Percentiles rank a stretch among this genome's conserved stretches.
phyloP scores from a whole-genome alignment of 306 rosid genomes.

The Quercus alba region DNA sequence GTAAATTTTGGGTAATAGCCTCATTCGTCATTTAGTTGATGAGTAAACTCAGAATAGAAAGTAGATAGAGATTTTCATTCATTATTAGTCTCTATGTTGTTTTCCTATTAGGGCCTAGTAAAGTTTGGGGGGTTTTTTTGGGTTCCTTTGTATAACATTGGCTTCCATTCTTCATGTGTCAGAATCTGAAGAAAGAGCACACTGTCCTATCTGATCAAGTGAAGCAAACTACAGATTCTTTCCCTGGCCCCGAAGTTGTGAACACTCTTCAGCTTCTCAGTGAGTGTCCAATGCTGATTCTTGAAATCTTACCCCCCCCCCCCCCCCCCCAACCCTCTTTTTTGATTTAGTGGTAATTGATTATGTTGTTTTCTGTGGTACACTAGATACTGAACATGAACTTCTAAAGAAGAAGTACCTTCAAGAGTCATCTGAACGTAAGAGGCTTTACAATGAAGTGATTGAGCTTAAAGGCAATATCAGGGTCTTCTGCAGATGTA shows the following conservation, averaged over 20 bases:
- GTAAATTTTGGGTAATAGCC: constrained; percentile 29
- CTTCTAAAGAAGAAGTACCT: constrained; percentile 67
- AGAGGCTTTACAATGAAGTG: constrained; percentile 79
- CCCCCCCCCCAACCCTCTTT: not conserved
- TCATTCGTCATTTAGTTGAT: not conserved
- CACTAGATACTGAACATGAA: constrained; percentile 71
- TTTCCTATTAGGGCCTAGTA: not conserved
- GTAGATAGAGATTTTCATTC: not conserved
- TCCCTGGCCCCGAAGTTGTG: constrained; percentile 53
- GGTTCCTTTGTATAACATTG: not conserved
- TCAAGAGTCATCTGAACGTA: constrained; percentile 68
- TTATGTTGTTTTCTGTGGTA: constrained; percentile 19
- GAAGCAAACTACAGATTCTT: constrained; percentile 48
- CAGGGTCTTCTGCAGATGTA: constrained; percentile 93
- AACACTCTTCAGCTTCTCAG: constrained; percentile 68
- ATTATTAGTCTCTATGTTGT: not conserved
- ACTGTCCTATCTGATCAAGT: constrained; percentile 47
- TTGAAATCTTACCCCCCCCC: not conserved
- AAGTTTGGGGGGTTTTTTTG: not conserved
- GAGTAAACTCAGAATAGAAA: not conserved
- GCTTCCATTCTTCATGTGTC: constrained; percentile 14
- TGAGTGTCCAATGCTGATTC: constrained; percentile 24
- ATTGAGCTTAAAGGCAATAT: constrained; percentile 92
- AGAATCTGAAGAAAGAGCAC: constrained; percentile 83
- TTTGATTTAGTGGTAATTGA: not conserved